Evolutionary conservation across 345 rosid genomes (phyloP), one percentile per base, ranked within the genome.

Genomic region (Zanthoxylum bungeanum): DNA sequence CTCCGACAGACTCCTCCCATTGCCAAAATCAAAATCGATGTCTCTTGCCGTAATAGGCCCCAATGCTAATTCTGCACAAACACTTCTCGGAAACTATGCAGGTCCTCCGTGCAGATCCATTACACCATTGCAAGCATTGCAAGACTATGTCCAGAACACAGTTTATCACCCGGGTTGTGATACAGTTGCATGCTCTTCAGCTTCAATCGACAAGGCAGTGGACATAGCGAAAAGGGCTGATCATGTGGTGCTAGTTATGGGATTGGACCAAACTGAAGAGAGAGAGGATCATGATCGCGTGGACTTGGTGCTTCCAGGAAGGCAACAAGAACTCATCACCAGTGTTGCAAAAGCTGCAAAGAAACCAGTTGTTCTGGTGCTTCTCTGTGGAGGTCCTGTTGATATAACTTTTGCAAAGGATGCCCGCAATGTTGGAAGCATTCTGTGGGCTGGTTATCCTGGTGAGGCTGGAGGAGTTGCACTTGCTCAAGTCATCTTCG

Each of bases 401-500:
- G 98, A 94, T 70, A 21, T 94, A 31, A 80, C 89, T 2, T 90
- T 90, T 58, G 95, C 98, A 57, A 83, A 71, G 60, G 7, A 76
- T 14, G 85, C 85, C 47, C 51, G 49, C 12, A 86, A 84, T 16
- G 85, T 92, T 17, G 97, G 95, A 63, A 76, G 91, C 75, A 90
- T 94, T 61, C 52, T 94, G 53, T 94, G 98, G 97, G 98, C 92
- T 62, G 97, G 98, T 76, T 94, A 92, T 83, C 98, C 97, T 0
- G 97, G 97, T 42, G 91, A 94, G 82, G 92, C 80, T 11, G 98
- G 97, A 40, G 97, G 93, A 3, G 60, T 44, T 70, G 97, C 98
- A 7, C 82, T 90, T 28, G 86, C 95, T n/a, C 93, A 94, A 74
- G 79, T 92, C 81, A 81, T 94, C 52, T 90, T 90, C 39, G 98